Conservation (phyloP, 2,329 filamentous ascomycete species). For the Helminthosporium solani region DNA sequence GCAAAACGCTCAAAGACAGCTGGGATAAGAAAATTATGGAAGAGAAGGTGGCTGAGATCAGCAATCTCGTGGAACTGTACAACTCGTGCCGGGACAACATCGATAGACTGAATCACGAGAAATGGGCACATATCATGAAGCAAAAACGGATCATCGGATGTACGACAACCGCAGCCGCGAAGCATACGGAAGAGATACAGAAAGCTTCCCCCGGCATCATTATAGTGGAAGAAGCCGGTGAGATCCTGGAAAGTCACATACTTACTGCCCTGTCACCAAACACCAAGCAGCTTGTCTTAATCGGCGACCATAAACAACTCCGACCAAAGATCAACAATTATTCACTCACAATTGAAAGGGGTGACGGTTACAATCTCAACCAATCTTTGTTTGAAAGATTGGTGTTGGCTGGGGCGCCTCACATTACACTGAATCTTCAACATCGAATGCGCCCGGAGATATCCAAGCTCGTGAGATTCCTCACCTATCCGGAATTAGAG, state of each 20-base stretch:
- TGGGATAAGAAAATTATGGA: slow-evolving; percentile 41
- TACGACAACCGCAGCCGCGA: slow-evolving; percentile 71
- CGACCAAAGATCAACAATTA: slow-evolving; percentile 67
- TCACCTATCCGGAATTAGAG: slow-evolving; percentile 63
- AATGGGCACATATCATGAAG: slow-evolving; percentile 43
- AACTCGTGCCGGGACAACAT: slow-evolving; percentile 47
- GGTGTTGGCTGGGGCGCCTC: slow-evolving; percentile 55
- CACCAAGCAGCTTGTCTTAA: slow-evolving; percentile 65
- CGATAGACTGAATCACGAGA: slow-evolving; percentile 27
- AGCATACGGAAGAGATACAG: slow-evolving; percentile 56
- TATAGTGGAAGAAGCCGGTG: slow-evolving; percentile 71
- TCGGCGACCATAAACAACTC: slow-evolving; percentile 73
- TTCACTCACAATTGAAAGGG: slow-evolving; percentile 61
- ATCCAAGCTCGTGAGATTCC: slow-evolving; percentile 56
- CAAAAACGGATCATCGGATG: slow-evolving; percentile 65
- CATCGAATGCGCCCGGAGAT: slow-evolving; percentile 71
- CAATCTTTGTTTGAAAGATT: slow-evolving; percentile 69
- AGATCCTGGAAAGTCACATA: slow-evolving; percentile 69
- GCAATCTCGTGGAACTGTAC: slow-evolving; percentile 43
- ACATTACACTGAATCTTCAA: slow-evolving; percentile 59
- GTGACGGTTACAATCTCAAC: slow-evolving; percentile 66
- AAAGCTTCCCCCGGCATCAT: slow-evolving; percentile 59
- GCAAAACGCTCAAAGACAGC: slow-evolving; percentile 35
- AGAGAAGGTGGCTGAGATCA: slow-evolving; percentile 53
- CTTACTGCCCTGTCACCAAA: slow-evolving; percentile 58